These are phyloP conservation scores for Ochromonas danica DNA, from an alignment of 108 stramenopile genomes.

Conservation along the genomic window DNA sequence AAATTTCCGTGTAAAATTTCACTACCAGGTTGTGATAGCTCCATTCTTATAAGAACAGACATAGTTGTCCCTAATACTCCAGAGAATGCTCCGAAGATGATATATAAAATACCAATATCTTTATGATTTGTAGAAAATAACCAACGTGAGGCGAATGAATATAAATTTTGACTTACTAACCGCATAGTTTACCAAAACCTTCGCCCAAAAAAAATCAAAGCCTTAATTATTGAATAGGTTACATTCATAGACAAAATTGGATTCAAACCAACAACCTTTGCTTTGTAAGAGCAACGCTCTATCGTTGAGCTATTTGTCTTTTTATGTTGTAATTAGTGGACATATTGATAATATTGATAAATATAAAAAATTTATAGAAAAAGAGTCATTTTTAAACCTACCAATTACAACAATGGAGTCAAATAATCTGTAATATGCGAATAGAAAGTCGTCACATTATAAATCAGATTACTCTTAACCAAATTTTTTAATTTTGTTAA, in stretches of 20 bases:
- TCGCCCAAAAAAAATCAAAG: conserved; percentile 36
- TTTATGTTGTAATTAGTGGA: conserved; percentile 3
- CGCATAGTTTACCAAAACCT: neutral
- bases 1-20: conserved; percentile 46
- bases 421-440: conserved; percentile 17
- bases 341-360: conserved; percentile 18
- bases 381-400: conserved; percentile 17
- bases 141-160: conserved; percentile 50
- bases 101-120: conserved; percentile 55
- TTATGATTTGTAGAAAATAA: conserved; percentile 61
- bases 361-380: conserved; percentile 18
- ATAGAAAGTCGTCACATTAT: conserved; percentile 17
- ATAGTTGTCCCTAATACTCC: conserved; percentile 52
- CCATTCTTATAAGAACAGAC: conserved; percentile 50
- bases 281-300: conserved; percentile 35
- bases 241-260: conserved; percentile 31
- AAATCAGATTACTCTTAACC: conserved; percentile 17
- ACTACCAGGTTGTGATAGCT: conserved; percentile 45
- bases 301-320: conserved; percentile 29
- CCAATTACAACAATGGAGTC: conserved; percentile 15
- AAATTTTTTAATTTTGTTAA: conserved; percentile 18
- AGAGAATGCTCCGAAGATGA: conserved; percentile 54
- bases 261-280: conserved; percentile 40
- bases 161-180: conserved; percentile 27
- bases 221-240: conserved; percentile 40